Evolutionary conservation across 164 flowering plant species (phyloP), one percentile per base, ranked within the genome.

Genomic region (Akebia trifoliata): DNA sequence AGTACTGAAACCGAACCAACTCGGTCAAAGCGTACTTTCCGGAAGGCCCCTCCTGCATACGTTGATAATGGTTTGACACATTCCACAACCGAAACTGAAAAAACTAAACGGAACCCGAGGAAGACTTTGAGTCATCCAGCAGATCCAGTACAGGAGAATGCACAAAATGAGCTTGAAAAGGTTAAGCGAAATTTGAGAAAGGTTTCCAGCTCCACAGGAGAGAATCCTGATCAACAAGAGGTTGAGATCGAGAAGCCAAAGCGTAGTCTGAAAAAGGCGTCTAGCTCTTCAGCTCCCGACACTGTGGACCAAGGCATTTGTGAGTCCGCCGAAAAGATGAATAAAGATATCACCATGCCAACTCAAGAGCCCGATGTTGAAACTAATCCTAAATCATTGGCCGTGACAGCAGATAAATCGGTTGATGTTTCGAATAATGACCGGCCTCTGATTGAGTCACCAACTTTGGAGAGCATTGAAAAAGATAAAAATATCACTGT

Each of bases 121-220:
- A 86, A 81, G 72, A 63, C 64, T 58, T 39, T 80, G 4, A 70
- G 63, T 53, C 74, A 74, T 55, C 62, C 76, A 14, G 65, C 43
- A 46, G 87, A 81, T 31, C 48, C 81, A 32, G 72, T 56, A n/a
- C 75, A 61, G 48, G 90, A 83, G 57, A 64, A 79, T 74, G 83
- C 84, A 32, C 82, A 78, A 56, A 74, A 25, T 66, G 94, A 84
- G 70, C 78, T 86, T 67, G 87, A 80, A 57, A 83, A 84, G 72
- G 84, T 81, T 8, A 82, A 86, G 51, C 84, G 83, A 15, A 84
- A 59, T 61, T 60, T 86, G 71, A 78, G 86, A 60, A 86, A 84
- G 67, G 81, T 86, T 64, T 76, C 83, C 37, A 67, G 57, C 49
- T n/a, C n/a, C n/a, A n/a, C n/a, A n/a, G n/a, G n/a, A n/a, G n/a